Conservation (phyloP, 768 basidiomycete species). For the Rhizopogon rudus region DNA sequence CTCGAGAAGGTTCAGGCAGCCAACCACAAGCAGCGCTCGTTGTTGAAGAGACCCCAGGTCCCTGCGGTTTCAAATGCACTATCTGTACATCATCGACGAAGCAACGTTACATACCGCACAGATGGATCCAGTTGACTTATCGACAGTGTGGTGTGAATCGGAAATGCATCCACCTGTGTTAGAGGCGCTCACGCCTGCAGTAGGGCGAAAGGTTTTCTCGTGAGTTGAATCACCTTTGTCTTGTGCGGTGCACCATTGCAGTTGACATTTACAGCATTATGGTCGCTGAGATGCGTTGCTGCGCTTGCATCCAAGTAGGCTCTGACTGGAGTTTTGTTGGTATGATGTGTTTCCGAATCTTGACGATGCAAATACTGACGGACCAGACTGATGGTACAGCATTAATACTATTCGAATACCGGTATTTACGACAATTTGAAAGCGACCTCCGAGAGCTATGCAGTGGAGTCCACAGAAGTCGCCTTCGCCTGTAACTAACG, state of each 20-base stretch:
- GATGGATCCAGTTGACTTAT: not conserved
- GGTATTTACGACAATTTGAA: too few relatives aligned
- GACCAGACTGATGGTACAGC: too few relatives aligned
- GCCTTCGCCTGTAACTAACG: too few relatives aligned
- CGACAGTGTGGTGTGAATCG: constrained; percentile 1
- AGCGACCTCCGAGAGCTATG: too few relatives aligned
- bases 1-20: not conserved
- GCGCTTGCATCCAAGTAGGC: constrained; percentile 26
- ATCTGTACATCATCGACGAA: not conserved
- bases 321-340: not conserved
- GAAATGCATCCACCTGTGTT: constrained; percentile 12
- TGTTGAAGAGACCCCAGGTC: not conserved
- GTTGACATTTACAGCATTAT: constrained; percentile 35
- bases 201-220: constrained; percentile 31
- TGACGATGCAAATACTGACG: too few relatives aligned
- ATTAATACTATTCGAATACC: too few relatives aligned
- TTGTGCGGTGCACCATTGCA: not conserved
- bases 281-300: constrained; percentile 49
- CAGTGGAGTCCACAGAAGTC: too few relatives aligned
- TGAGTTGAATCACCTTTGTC: constrained; percentile 11
- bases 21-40: not conserved
- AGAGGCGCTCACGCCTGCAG: constrained; percentile 30
- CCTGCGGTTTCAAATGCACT: not conserved
- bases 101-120: not conserved
- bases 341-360: too few relatives aligned